Evolutionary conservation across 805 yeast genomes (phyloP), one percentile per base, ranked within the genome.

Genomic region (Kodamaea leandrae): DNA sequence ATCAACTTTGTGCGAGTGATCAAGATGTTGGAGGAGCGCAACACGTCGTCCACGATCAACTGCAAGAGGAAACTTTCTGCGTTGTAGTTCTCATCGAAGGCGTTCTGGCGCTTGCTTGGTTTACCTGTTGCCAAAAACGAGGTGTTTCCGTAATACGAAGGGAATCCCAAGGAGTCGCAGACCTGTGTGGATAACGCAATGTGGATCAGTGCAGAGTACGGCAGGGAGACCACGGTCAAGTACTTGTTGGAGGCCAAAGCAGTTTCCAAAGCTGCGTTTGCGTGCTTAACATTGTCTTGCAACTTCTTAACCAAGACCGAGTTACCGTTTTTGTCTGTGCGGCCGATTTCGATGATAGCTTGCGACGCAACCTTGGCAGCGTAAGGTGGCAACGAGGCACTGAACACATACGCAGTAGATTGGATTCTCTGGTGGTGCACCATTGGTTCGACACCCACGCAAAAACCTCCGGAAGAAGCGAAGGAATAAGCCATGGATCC

Each of bases 341-440:
- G 72, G 47, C 50, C 39, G 32, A 87, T 66, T 29, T 78, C 60
- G 12, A 67, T 55, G 29, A 87, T 67, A 0, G 77, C 75, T 39
- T 70, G 69, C 1, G 86, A 75, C 1, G 76, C 77, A 2, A 82
- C 80, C 42, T 69, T 74, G 1, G 96, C 95, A 32, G 88, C 77
- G 63, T 85, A 91, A 17, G 97, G 95, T 9, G 99, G 98, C 58
- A 91, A 76, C 1, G 96, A 78, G 6, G 99, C 99, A 54, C 95
- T 85, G 61, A 87, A 93, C 46, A 93, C 93, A 59, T 88, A 93
- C 2, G 96, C 96, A 49, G 74, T 73, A 10, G 96, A 86, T 17
- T 88, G 84, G 54, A 93, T 83, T 60, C 96, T 80, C 72, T 93
- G 99, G 66, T 91, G 96, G 52, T 82, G 82, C 24, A 89, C 79